Evolutionary conservation across 768 basidiomycete species (phyloP).

Genomic region (Leccinum variicolor): DNA sequence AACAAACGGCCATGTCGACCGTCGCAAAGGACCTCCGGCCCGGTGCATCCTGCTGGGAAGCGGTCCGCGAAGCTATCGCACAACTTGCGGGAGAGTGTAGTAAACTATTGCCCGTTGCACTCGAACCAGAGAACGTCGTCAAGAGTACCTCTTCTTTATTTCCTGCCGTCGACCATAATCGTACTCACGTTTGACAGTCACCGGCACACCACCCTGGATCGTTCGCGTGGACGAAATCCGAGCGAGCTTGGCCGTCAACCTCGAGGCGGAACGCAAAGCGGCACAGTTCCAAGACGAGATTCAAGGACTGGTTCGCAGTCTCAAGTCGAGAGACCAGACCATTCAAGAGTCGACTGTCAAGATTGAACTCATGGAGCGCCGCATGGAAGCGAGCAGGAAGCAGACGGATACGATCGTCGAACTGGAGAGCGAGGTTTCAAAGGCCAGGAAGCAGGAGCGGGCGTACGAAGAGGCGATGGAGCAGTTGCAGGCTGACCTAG

Average conservation of each 20-base stretch:
- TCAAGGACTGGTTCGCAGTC: constrained; percentile 76
- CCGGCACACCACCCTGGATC: constrained; percentile 82
- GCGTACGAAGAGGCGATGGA: constrained; percentile 94
- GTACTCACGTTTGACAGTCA: constrained; percentile 42
- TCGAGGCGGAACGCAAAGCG: constrained; percentile 90
- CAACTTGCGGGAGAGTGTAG: constrained; percentile 70
- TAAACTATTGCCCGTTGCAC: constrained; percentile 63
- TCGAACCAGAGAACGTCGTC: constrained; percentile 74
- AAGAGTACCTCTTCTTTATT: constrained; percentile 54
- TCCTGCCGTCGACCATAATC: not conserved
- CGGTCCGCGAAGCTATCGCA: constrained; percentile 63
- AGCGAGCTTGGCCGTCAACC: constrained; percentile 75
- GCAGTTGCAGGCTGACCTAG: constrained; percentile 85
- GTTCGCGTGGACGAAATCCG: constrained; percentile 80
- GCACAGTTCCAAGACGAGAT: constrained; percentile 86
- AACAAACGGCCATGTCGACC: constrained; percentile 67
- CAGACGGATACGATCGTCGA: constrained; percentile 82
- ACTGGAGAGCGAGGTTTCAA: constrained; percentile 75
- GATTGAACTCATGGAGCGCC: constrained; percentile 92
- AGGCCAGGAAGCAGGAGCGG: constrained; percentile 83
- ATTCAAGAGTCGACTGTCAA: constrained; percentile 89
- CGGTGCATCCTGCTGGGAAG: constrained; percentile 72
- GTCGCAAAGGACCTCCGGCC: constrained; percentile 66
- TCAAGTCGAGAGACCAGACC: constrained; percentile 85
- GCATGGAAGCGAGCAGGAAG: constrained; percentile 88